A percentile compares a stretch with the other conserved stretches of the same genome.
Conservation (phyloP, 768 basidiomycete species). For the Sarcomyxa edulis region DNA sequence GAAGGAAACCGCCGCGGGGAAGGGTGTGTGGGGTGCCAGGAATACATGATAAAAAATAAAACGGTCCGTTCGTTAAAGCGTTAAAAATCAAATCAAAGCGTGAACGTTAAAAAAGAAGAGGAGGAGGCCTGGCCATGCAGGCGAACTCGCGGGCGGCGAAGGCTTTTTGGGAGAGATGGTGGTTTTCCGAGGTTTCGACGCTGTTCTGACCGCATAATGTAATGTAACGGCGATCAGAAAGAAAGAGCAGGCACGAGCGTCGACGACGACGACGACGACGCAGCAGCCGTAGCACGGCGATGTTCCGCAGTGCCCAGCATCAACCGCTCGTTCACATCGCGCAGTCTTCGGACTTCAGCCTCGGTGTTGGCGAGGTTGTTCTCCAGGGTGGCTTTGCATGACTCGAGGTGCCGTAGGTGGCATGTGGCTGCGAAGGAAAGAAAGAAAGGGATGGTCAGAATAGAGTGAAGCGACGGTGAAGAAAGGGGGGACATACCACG, state of each 20-base stretch:
- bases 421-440: constrained; percentile 53
- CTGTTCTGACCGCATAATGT: constrained; percentile 1
- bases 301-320: constrained; percentile 83
- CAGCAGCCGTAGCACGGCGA: constrained; percentile 47
- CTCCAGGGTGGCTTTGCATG: constrained; percentile 71
- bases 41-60: constrained; percentile 40
- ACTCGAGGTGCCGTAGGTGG: constrained; percentile 85
- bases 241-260: constrained; percentile 29
- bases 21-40: constrained; percentile 35
- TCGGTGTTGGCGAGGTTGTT: constrained; percentile 73
- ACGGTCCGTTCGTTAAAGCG: constrained; percentile 35
- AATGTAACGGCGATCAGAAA: constrained; percentile 37
- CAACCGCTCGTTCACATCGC: constrained; percentile 83
- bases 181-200: constrained; percentile 2
- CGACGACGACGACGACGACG: constrained; percentile 49
- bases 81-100: too few species aligned
- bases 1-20: constrained; percentile 18
- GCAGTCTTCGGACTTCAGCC: constrained; percentile 71
- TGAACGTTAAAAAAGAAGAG: constrained; percentile 18
- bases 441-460: constrained; percentile 12
- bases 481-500: constrained; percentile 46
- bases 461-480: constrained; percentile 3
- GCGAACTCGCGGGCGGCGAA: constrained; percentile 3
- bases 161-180: constrained; percentile 3
- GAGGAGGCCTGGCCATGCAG: constrained; percentile 6